These are phyloP conservation scores for Pseudogymnoascus sp. DNA, from an alignment of 2,329 filamentous ascomycete species.

Conservation along the genomic window DNA sequence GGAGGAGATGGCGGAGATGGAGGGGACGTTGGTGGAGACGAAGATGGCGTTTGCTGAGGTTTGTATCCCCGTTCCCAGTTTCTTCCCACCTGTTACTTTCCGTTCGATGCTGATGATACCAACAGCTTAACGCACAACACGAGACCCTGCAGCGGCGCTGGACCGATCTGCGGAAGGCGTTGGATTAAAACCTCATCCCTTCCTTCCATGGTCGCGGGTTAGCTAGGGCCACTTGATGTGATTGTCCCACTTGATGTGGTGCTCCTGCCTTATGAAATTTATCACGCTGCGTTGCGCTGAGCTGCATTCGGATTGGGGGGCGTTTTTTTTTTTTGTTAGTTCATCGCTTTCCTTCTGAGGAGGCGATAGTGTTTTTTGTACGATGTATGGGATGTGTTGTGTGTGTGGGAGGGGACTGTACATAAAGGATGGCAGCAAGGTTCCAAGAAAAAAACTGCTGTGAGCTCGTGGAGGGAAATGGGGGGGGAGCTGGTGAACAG, in stretches of 20 bases:
- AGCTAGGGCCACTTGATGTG: background rate
- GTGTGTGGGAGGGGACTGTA: background rate
- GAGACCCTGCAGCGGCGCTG: constrained; percentile 70
- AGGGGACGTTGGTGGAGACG: constrained; percentile 82
- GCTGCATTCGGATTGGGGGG: background rate
- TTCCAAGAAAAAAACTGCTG: background rate
- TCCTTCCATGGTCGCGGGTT: background rate
- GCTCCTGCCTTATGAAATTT: background rate
- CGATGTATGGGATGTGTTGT: background rate
- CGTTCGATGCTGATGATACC: constrained; percentile 13
- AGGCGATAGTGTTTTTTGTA: background rate
- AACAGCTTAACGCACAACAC: constrained; percentile 61
- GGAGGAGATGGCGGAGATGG: constrained; percentile 84
- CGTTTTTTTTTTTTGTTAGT: background rate
- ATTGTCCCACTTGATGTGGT: background rate
- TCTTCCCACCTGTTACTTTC: background rate
- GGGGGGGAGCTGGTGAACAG: background rate
- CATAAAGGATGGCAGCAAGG: background rate
- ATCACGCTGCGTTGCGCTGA: background rate
- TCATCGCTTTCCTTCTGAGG: background rate
- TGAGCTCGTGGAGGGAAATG: background rate
- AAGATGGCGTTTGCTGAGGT: constrained; percentile 97
- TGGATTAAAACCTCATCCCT: constrained; percentile 27
- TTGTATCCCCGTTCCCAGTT: constrained; percentile 30
- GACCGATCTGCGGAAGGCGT: constrained; percentile 58